Evolutionary conservation across 2,329 filamentous ascomycete species (phyloP).

Genomic region (Calonectria crousiana): DNA sequence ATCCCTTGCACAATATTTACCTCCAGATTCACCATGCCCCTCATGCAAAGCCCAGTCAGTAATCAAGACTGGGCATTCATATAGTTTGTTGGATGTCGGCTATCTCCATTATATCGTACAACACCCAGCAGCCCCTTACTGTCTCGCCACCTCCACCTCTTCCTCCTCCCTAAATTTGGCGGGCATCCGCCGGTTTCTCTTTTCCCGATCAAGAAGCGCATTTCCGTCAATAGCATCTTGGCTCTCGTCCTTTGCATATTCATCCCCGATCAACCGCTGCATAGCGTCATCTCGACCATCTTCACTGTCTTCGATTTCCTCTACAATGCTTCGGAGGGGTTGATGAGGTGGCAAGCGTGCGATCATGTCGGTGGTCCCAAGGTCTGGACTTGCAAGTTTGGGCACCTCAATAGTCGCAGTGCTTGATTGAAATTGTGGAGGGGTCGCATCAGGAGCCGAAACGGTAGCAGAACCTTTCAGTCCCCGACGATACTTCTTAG

Average conservation of each 20-base stretch:
- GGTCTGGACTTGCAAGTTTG: background rate
- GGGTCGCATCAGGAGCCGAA: slow-evolving; percentile 9
- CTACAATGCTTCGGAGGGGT: slow-evolving; percentile 26
- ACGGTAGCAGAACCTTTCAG: slow-evolving; percentile 32
- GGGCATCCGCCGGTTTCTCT: slow-evolving; percentile 49
- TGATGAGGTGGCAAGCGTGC: background rate
- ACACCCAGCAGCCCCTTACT: slow-evolving; percentile 17
- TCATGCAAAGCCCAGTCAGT: background rate
- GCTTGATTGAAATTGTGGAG: slow-evolving; percentile 18
- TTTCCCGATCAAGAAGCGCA: slow-evolving; percentile 39
- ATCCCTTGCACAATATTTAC: slow-evolving; percentile 6
- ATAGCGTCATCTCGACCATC: slow-evolving; percentile 37
- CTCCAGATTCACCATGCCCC: slow-evolving; percentile 17
- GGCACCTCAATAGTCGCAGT: slow-evolving; percentile 16
- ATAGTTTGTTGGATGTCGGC: slow-evolving; percentile 3
- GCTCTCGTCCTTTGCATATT: slow-evolving; percentile 45
- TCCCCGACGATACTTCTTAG: slow-evolving; percentile 51
- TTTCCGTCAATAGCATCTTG: slow-evolving; percentile 47
- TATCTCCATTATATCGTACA: slow-evolving; percentile 20
- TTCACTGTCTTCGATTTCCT: slow-evolving; percentile 48
- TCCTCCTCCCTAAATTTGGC: slow-evolving; percentile 53
- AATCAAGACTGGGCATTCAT: background rate
- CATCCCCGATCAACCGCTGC: slow-evolving; percentile 28
- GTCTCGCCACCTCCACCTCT: slow-evolving; percentile 28
- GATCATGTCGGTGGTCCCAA: background rate